These are phyloP conservation scores for Saccharomyces hybrid DNA, from an alignment of 1,139 yeast genomes.

Conservation along the genomic window DNA sequence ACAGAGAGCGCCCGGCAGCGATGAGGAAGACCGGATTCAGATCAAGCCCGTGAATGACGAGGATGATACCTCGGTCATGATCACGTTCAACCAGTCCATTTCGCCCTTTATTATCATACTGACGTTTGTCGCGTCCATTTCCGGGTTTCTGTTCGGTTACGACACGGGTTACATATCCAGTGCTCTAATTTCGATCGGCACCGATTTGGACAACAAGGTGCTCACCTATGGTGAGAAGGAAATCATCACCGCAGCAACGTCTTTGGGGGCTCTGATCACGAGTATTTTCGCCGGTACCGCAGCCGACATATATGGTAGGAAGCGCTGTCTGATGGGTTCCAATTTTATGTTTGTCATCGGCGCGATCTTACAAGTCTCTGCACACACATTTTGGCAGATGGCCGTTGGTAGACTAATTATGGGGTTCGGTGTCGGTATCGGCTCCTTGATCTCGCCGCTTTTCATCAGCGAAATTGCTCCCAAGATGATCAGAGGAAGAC, in stretches of 20 bases:
- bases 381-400: constrained; percentile 84
- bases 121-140: constrained; percentile 75
- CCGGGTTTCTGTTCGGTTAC: constrained; percentile 94
- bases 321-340: constrained; percentile 69
- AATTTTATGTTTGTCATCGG: constrained; percentile 76
- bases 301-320: constrained; percentile 80
- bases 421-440: constrained; percentile 96
- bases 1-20: not conserved
- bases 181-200: constrained; percentile 77
- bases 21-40: constrained; percentile 18
- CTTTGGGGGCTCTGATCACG: constrained; percentile 82
- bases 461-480: constrained; percentile 92
- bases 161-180: constrained; percentile 94
- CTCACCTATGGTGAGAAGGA: constrained; percentile 75
- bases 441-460: constrained; percentile 82
- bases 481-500: constrained; percentile 80
- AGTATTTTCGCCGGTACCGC: constrained; percentile 67
- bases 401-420: constrained; percentile 80
- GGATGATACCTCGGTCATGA: constrained; percentile 36
- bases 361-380: constrained; percentile 71
- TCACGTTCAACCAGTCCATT: constrained; percentile 43
- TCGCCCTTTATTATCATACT: constrained; percentile 58
- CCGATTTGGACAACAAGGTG: constrained; percentile 51
- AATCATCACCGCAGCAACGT: constrained; percentile 85
- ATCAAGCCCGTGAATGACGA: constrained; percentile 38